Evolutionary conservation across 2,329 filamentous ascomycete genomes (phyloP).

Genomic region (Didymella arachidicola): DNA sequence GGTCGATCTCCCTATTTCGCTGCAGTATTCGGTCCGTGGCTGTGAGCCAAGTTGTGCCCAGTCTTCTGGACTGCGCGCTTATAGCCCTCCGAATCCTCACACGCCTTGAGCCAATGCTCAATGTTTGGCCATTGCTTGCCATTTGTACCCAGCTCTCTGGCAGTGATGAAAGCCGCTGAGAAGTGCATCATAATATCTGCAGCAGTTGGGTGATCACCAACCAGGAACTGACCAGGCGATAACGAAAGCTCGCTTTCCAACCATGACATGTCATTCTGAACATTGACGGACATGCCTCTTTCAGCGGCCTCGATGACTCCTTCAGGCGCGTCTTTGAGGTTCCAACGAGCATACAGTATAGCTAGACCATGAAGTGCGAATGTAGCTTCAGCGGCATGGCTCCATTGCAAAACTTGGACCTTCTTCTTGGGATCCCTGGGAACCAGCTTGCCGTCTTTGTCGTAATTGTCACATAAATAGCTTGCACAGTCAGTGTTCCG

Average conservation of each 20-base stretch:
- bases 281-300: slow-evolving; percentile 52
- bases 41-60: slow-evolving; percentile 34
- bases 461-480: slow-evolving; percentile 58
- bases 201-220: slow-evolving; percentile 53
- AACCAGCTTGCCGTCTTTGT: slow-evolving; percentile 49
- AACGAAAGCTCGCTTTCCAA: slow-evolving; percentile 54
- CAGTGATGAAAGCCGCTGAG: slow-evolving; percentile 52
- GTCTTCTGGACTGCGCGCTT: slow-evolving; percentile 54
- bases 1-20: not conserved
- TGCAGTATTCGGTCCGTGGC: slow-evolving; percentile 5
- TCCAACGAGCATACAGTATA: slow-evolving; percentile 56
- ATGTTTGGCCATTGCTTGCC: slow-evolving; percentile 39
- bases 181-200: slow-evolving; percentile 59
- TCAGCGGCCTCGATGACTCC: slow-evolving; percentile 49
- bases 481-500: slow-evolving; percentile 32
- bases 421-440: slow-evolving; percentile 46
- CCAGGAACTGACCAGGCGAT: slow-evolving; percentile 51
- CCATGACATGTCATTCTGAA: slow-evolving; percentile 57
- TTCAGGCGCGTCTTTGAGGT: slow-evolving; percentile 40
- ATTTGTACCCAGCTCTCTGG: slow-evolving; percentile 47
- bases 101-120: slow-evolving; percentile 50
- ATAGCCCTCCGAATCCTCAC: slow-evolving; percentile 48
- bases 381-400: slow-evolving; percentile 58
- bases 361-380: slow-evolving; percentile 57
- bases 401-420: slow-evolving; percentile 53